Conservation (phyloP, 257 asterid genomes). For the Ilex asprella region DNA sequence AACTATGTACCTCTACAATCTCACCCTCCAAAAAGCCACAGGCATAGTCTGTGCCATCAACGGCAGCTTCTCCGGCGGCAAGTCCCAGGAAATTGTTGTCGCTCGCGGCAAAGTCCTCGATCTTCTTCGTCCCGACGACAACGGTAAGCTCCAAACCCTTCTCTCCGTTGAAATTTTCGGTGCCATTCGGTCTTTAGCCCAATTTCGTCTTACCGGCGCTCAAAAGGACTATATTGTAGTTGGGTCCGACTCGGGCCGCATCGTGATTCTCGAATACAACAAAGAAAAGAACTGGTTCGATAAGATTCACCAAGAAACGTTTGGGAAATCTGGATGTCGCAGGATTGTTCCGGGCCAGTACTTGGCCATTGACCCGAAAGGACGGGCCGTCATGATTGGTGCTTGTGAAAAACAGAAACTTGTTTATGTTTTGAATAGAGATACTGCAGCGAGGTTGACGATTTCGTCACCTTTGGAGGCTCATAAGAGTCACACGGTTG, state of each 20-base stretch:
- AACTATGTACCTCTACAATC: conserved; percentile 79
- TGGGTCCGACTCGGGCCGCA: conserved; percentile 95
- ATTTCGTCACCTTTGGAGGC: conserved; percentile 96
- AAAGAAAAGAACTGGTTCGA: conserved; percentile 81
- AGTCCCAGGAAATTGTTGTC: conserved; percentile 78
- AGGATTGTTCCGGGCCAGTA: conserved; percentile 96
- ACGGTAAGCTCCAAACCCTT: conserved; percentile 85
- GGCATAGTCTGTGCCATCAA: conserved; percentile 84
- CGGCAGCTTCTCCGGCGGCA: conserved; percentile 95
- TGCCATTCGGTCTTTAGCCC: conserved; percentile 89
- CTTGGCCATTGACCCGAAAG: conserved; percentile 93
- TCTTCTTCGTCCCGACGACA: conserved; percentile 93
- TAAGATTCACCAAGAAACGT: conserved; percentile 91
- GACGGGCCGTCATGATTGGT: conserved; percentile 97
- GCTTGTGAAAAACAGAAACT: conserved; percentile 98
- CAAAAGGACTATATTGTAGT: conserved; percentile 89
- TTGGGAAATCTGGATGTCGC: conserved; percentile 94
- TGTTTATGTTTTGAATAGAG: conserved; percentile 95
- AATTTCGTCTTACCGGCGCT: conserved; percentile 88
- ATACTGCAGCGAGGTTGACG: conserved; percentile 90
- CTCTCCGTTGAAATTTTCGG: conserved; percentile 91
- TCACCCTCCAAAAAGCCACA: conserved; percentile 89
- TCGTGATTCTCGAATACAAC: conserved; percentile 78
- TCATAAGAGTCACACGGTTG: conserved; percentile 85
- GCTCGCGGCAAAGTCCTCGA: conserved; percentile 94